Conservation (phyloP, 176 grass and related monocot genomes). For the Zoysia japonica region DNA sequence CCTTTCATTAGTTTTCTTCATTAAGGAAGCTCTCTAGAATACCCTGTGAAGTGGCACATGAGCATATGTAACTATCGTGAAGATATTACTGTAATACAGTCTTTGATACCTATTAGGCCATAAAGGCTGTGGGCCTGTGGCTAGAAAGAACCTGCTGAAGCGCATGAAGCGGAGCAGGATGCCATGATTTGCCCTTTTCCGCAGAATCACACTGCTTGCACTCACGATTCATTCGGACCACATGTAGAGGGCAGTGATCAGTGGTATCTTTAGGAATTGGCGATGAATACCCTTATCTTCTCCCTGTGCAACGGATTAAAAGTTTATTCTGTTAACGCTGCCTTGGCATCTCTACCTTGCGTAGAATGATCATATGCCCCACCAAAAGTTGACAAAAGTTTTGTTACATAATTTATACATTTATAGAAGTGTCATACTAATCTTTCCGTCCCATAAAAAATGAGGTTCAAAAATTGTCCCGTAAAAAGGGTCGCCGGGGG, state of each 20-base stretch:
- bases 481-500: too few species aligned
- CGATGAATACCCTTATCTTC: slow-evolving; percentile 4
- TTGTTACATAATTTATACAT: neutral
- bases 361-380: neutral
- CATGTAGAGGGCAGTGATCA: neutral
- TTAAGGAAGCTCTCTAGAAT: neutral
- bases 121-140: neutral
- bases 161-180: neutral
- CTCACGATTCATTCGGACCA: neutral
- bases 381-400: neutral
- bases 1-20: neutral
- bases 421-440: neutral
- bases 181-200: neutral
- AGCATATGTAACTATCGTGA: neutral
- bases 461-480: neutral
- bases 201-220: neutral
- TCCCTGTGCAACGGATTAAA: neutral
- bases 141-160: neutral
- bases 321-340: neutral
- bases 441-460: neutral
- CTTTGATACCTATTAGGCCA: neutral
- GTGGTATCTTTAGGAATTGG: neutral
- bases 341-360: neutral
- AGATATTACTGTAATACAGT: neutral
- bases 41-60: neutral